These are phyloP conservation scores for Posidonia oceanica DNA, from an alignment of 116 monocot species.

Conservation along the genomic window DNA sequence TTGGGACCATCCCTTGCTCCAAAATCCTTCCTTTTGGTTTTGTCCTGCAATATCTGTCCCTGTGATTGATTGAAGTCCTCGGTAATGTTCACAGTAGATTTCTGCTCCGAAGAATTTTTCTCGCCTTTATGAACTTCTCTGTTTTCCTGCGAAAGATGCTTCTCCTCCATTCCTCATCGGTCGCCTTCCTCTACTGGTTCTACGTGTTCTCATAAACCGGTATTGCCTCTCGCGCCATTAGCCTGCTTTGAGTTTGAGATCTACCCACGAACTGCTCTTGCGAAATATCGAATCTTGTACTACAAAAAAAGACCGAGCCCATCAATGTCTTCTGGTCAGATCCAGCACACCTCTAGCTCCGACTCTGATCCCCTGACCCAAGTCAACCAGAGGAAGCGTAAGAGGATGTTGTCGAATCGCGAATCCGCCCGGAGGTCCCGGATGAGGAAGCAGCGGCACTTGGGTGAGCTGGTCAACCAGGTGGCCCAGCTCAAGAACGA, in stretches of 20 bases:
- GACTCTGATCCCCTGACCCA: constrained; percentile 18
- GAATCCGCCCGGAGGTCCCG: constrained; percentile 64
- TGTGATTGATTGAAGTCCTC: background rate
- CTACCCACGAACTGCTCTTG: background rate
- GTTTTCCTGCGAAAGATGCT: constrained; percentile 37
- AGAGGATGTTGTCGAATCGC: constrained; percentile 55
- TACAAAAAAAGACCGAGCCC: background rate
- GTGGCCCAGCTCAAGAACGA: constrained; percentile 23
- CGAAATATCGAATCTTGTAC: background rate
- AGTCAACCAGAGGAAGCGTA: constrained; percentile 39
- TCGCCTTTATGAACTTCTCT: constrained; percentile 45
- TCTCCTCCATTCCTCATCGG: constrained; percentile 74
- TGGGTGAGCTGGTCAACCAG: constrained; percentile 36
- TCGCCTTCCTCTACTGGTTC: constrained; percentile 95
- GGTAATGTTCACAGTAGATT: background rate
- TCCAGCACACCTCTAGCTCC: constrained; percentile 22
- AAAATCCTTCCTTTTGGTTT: background rate
- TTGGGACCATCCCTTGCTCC: background rate
- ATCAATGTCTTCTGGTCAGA: constrained; percentile 9
- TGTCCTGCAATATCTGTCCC: too few species aligned
- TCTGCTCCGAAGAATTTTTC: background rate
- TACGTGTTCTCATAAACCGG: constrained; percentile 66
- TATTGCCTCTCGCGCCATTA: background rate
- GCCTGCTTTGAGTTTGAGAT: background rate
- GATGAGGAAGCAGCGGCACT: constrained; percentile 57